Evolutionary conservation across 2,329 filamentous ascomycete genomes (phyloP).

Genomic region (Calonectria pseudoreteaudii): DNA sequence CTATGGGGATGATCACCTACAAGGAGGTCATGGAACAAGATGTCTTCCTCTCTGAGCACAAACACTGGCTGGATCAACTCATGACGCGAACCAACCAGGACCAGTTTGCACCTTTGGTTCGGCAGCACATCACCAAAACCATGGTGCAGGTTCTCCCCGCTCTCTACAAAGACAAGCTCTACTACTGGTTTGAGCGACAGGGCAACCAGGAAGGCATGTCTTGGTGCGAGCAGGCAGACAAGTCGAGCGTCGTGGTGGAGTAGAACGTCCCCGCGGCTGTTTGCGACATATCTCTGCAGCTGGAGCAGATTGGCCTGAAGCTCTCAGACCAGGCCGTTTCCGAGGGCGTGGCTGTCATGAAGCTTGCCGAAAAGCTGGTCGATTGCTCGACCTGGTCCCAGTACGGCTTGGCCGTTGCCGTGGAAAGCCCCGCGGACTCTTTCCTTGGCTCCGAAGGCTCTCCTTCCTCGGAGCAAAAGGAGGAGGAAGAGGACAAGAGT

Average conservation of each 20-base stretch:
- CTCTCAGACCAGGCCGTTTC: not conserved
- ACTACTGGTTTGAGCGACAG: conserved; percentile 3
- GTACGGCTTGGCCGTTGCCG: not conserved
- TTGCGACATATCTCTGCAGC: not conserved
- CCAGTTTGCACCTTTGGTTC: not conserved
- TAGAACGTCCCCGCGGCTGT: not conserved
- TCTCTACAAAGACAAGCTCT: conserved; percentile 8
- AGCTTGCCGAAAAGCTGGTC: not conserved
- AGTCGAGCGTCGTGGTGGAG: not conserved
- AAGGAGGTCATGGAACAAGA: not conserved
- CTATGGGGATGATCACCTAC: not conserved
- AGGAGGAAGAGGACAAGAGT: not conserved
- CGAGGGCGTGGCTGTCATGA: not conserved
- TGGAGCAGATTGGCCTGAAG: not conserved
- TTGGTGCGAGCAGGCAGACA: conserved; percentile 11
- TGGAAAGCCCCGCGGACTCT: not conserved
- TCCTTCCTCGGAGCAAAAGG: not conserved
- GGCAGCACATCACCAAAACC: not conserved
- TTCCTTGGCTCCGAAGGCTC: not conserved
- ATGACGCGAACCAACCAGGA: conserved; percentile 9
- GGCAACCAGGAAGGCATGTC: not conserved
- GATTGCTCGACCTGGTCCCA: not conserved
- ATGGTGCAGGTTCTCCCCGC: not conserved
- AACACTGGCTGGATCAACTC: not conserved
- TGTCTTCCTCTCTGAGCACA: not conserved